Evolutionary conservation across 352 stramenopile genomes (phyloP).

Genomic region (Labyrinthula sp.): DNA sequence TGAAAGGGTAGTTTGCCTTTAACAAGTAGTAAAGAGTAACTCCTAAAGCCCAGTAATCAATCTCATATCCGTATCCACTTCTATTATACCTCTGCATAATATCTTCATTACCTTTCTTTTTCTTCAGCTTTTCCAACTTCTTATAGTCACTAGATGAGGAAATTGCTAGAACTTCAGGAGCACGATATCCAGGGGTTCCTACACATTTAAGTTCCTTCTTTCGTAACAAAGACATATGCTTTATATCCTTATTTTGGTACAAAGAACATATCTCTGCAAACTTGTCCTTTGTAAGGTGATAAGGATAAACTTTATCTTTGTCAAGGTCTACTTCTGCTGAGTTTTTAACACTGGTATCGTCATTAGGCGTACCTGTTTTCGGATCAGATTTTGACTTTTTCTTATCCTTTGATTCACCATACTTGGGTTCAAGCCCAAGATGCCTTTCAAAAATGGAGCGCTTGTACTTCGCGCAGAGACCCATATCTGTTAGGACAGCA

Average conservation of each 20-base stretch:
- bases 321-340: no score
- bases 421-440: conserved; percentile 5
- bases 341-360: no score
- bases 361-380: no score
- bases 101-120: no score
- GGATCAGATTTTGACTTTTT: no score
- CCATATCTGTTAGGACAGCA: conserved; percentile 26
- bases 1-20: conserved; percentile 7
- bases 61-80: conserved; percentile 6
- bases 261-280: no score
- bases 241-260: no score
- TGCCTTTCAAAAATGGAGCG: conserved; percentile 6
- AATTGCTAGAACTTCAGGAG: conserved; percentile 10
- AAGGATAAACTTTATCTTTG: no score
- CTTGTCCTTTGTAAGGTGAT: no score
- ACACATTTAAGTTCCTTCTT: conserved; percentile 26
- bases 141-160: no score
- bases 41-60: conserved; percentile 22
- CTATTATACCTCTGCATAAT: no score
- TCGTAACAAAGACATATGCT: conserved; percentile 23
- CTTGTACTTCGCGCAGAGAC: conserved; percentile 16
- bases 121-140: no score
- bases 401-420: conserved; percentile 3
- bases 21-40: conserved; percentile 24
- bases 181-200: conserved; percentile 19